A percentile compares a stretch with the other conserved stretches of the same genome.
Conservation (phyloP, 2,329 filamentous ascomycete species). For the Alternaria triticimaculans region DNA sequence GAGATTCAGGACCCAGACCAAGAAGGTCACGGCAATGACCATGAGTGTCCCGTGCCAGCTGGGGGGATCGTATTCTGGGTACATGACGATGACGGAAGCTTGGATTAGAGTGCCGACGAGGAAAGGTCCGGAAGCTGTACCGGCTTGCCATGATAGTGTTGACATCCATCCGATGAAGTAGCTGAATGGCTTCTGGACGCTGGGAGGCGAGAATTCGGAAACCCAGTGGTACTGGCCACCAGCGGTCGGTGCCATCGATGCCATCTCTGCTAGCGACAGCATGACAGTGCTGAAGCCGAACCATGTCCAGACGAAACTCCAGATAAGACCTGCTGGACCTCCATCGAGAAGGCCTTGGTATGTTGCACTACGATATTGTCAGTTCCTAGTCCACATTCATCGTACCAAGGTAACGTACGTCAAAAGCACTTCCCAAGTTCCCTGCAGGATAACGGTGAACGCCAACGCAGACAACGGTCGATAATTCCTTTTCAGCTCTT, state of each 20-base stretch:
- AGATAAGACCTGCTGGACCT: constrained; percentile 43
- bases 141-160: constrained; percentile 59
- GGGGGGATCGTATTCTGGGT: constrained; percentile 50
- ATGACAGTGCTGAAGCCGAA: constrained; percentile 42
- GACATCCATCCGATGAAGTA: constrained; percentile 56
- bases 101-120: constrained; percentile 58
- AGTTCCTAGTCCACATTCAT: not conserved
- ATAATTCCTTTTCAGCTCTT: constrained; percentile 45
- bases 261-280: constrained; percentile 45
- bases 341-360: constrained; percentile 40
- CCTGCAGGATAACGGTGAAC: constrained; percentile 43
- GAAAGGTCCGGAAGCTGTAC: constrained; percentile 56
- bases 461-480: constrained; percentile 41
- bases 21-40: constrained; percentile 54
- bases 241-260: constrained; percentile 45
- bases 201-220: constrained; percentile 41
- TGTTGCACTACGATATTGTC: constrained; percentile 26
- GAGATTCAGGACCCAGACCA: constrained; percentile 54
- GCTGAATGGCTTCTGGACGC: constrained; percentile 36
- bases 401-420: constrained; percentile 22
- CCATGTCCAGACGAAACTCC: constrained; percentile 46
- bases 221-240: constrained; percentile 48
- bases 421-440: constrained; percentile 44
- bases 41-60: constrained; percentile 59
- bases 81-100: constrained; percentile 51